Percentiles rank a stretch among this genome's conserved stretches.
phyloP scores from a whole-genome alignment of 768 basidiomycete species.

The Leucogyrophana mollusca region DNA sequence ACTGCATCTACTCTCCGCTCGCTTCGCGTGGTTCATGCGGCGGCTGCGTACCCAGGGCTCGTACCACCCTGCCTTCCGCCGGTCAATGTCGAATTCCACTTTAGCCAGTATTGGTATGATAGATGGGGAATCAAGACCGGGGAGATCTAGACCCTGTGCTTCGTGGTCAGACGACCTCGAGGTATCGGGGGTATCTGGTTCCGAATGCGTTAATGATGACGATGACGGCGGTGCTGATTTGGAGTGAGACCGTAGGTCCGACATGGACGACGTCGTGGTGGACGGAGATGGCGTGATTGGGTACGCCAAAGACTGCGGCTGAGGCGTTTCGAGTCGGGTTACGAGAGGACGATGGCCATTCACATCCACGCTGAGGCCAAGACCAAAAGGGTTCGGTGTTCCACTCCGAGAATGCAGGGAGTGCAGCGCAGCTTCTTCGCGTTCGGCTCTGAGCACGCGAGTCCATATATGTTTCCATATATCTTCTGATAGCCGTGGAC shows the following conservation, averaged over 20 bases:
- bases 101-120: slow-evolving; percentile 87
- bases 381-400: slow-evolving; percentile 40
- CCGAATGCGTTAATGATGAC: slow-evolving; percentile 38
- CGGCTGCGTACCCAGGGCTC: slow-evolving; percentile 78
- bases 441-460: slow-evolving; percentile 65
- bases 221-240: slow-evolving; percentile 52
- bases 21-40: slow-evolving; percentile 57
- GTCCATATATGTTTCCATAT: slow-evolving; percentile 89
- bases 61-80: slow-evolving; percentile 77
- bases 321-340: slow-evolving; percentile 37
- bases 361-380: slow-evolving; percentile 43
- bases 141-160: slow-evolving; percentile 56
- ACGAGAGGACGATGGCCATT: slow-evolving; percentile 42
- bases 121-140: slow-evolving; percentile 61
- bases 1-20: slow-evolving; percentile 43
- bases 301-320: slow-evolving; percentile 32
- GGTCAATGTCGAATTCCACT: slow-evolving; percentile 93
- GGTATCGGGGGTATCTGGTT: slow-evolving; percentile 55
- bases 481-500: slow-evolving; percentile 82
- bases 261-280: slow-evolving; percentile 50
- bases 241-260: slow-evolving; percentile 44
- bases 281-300: slow-evolving; percentile 39
- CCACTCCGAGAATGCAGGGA: slow-evolving; percentile 23
- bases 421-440: slow-evolving; percentile 37
- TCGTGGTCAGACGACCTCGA: slow-evolving; percentile 38